A percentile compares a stretch with the other conserved stretches of the same genome.
phyloP scores from a whole-genome alignment of 345 rosid species.

The Syzygium oleosum region DNA sequence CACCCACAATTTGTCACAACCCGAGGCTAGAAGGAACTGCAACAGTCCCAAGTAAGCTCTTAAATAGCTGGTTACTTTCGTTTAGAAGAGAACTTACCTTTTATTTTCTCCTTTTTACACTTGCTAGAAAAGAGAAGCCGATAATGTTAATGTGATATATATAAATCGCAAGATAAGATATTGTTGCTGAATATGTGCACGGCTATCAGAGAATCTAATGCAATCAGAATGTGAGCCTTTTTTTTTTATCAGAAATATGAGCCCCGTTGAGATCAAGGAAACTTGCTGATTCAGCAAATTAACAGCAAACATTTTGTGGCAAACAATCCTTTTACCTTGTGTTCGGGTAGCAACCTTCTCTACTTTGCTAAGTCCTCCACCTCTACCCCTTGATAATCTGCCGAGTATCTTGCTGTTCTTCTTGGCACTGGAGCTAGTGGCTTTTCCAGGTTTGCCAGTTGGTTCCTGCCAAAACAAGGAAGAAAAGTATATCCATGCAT shows the following conservation, averaged over 20 bases:
- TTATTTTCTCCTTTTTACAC: neutral
- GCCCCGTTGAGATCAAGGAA: neutral
- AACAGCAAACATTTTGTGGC: neutral
- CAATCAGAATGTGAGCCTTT: neutral
- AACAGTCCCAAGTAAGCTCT: no score
- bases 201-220: neutral
- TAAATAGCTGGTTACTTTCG: no score
- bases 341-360: neutral
- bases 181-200: neutral
- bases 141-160: neutral
- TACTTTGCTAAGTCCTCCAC: neutral
- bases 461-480: neutral
- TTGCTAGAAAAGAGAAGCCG: neutral
- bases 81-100: neutral
- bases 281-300: neutral
- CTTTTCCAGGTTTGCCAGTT: neutral
- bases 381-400: neutral
- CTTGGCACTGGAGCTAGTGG: neutral
- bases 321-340: neutral
- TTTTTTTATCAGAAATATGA: no score
- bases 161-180: neutral
- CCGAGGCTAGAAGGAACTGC: no score
- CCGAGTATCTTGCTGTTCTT: neutral
- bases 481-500: neutral
- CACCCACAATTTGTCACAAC: neutral